Evolutionary conservation across 306 rosid genomes (phyloP).

Genomic region (Oemleria cerasiformis): DNA sequence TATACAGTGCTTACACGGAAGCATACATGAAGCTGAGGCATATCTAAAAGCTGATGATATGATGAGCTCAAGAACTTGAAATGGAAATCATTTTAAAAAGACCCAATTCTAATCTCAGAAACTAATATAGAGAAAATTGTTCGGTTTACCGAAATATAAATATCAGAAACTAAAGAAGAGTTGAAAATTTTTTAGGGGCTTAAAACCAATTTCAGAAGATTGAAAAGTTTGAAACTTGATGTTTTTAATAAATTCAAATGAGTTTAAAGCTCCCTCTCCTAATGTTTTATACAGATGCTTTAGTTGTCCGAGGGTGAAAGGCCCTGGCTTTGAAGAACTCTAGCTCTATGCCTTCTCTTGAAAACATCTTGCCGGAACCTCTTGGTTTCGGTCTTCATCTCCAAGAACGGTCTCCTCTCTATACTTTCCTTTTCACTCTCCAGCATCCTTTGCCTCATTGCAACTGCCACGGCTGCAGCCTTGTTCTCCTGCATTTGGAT

Average conservation of each 20-base stretch:
- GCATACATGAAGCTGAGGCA: neutral
- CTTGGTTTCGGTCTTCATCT: slow-evolving; percentile 76
- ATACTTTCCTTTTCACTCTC: slow-evolving; percentile 69
- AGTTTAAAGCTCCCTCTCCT: neutral
- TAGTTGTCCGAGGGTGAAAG: slow-evolving; percentile 19
- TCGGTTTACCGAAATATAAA: neutral
- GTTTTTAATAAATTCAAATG: neutral
- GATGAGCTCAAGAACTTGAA: neutral
- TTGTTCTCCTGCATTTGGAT: slow-evolving; percentile 49
- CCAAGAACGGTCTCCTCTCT: slow-evolving; percentile 75
- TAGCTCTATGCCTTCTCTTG: slow-evolving; percentile 86
- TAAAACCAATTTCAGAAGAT: neutral
- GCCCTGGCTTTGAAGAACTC: slow-evolving; percentile 41
- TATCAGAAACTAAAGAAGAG: neutral
- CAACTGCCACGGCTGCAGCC: slow-evolving; percentile 62
- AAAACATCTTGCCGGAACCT: slow-evolving; percentile 88
- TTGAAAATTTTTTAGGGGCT: neutral
- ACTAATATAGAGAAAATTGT: neutral
- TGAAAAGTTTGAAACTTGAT: neutral
- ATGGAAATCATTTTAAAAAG: neutral
- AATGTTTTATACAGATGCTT: slow-evolving; percentile 8
- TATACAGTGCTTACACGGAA: neutral
- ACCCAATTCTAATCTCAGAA: neutral
- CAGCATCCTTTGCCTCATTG: slow-evolving; percentile 69
- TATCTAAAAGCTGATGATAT: neutral